Percentiles rank a stretch among this genome's conserved stretches.
Conservation (phyloP, 2,329 filamentous ascomycete species). For the Xylariaceae sp. region DNA sequence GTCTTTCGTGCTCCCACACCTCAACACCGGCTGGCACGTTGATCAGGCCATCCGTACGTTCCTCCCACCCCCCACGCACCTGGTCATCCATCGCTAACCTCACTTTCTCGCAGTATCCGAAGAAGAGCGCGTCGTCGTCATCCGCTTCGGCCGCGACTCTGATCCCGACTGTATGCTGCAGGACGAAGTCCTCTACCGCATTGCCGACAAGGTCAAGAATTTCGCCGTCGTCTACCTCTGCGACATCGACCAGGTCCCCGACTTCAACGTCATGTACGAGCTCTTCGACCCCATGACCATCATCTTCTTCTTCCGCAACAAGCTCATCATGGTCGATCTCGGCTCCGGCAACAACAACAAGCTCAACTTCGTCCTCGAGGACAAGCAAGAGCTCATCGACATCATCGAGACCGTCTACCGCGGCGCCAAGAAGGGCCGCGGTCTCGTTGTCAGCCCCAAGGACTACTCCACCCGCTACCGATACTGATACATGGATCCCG, state of each 20-base stretch:
- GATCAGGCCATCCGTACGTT: conserved; percentile 75
- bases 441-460: conserved; percentile 95
- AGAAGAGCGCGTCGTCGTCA: conserved; percentile 88
- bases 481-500: conserved; percentile 20
- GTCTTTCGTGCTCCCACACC: conserved; percentile 88
- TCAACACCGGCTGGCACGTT: conserved; percentile 93
- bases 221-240: conserved; percentile 88
- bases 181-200: conserved; percentile 91
- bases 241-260: conserved; percentile 84
- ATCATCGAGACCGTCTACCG: conserved; percentile 98
- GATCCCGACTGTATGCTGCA: conserved; percentile 72
- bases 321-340: conserved; percentile 98
- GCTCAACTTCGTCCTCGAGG: conserved; percentile 91
- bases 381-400: conserved; percentile 98
- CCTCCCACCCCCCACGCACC: background rate
- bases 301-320: conserved; percentile 98
- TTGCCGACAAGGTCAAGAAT: conserved; percentile 90
- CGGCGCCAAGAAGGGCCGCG: conserved; percentile 95
- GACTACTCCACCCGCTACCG: conserved; percentile 44
- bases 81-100: conserved; percentile 3
- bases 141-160: conserved; percentile 86
- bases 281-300: conserved; percentile 88
- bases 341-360: conserved; percentile 99
- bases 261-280: conserved; percentile 96
- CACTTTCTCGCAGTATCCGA: conserved; percentile 50